Evolutionary conservation across 345 rosid species (phyloP).

Genomic region (Gossypium rotundifolium): DNA sequence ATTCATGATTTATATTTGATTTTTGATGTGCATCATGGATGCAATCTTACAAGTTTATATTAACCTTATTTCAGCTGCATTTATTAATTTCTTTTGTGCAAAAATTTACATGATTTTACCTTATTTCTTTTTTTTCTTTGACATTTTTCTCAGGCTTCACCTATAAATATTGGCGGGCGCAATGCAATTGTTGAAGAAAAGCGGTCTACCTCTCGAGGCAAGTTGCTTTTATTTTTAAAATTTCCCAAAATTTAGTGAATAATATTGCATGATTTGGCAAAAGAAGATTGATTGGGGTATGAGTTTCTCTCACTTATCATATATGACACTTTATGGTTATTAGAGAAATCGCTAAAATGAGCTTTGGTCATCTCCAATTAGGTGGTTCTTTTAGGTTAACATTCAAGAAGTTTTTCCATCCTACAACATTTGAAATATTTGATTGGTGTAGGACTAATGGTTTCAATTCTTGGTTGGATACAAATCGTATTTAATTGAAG

Average conservation of each 20-base stretch:
- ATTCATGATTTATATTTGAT: background rate
- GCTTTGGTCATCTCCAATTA: background rate
- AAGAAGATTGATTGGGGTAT: background rate
- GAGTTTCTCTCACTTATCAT: background rate
- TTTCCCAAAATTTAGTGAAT: background rate
- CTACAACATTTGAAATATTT: background rate
- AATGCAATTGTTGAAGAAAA: constrained; percentile 73
- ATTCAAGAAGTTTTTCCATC: background rate
- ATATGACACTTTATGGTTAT: background rate
- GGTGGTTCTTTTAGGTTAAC: background rate
- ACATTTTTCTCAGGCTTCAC: constrained; percentile 68
- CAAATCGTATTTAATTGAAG: background rate
- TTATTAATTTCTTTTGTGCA: constrained; percentile 22
- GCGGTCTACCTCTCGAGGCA: constrained; percentile 86
- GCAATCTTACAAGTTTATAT: background rate
- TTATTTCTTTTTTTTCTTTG: background rate
- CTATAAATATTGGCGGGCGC: constrained; percentile 55
- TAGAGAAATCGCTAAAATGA: background rate
- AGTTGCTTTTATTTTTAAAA: constrained; percentile 22
- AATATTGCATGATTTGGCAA: background rate
- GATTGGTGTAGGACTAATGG: background rate
- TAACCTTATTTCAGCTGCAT: constrained; percentile 68
- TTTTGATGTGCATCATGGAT: background rate
- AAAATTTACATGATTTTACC: too few relatives aligned
- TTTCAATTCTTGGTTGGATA: background rate